Base-by-base conservation (phyloP, 805 yeast species). In the Pichia nakasei region DNA sequence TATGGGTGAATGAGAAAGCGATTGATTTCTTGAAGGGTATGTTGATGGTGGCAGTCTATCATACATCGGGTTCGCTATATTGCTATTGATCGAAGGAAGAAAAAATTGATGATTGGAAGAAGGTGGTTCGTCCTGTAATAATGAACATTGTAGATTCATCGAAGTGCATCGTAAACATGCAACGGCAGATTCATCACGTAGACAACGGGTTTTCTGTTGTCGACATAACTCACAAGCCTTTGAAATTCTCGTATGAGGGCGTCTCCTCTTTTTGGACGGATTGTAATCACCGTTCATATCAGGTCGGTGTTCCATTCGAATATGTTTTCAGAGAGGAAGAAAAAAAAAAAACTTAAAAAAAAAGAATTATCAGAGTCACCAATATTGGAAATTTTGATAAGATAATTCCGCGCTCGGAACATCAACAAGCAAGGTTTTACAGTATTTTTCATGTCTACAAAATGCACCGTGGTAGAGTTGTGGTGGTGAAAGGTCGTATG, bases 151-250 rank as follows among this genome's bases (percentile, higher is more conserved):
- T 19, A 47, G 18, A 18, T 47, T 42, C 9, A 49, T 22, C 15
- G 52, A 47, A 6, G 41, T 17, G 22, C 52, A 49, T 24, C 52
- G 18, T 12, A 49, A 31, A 35, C 52, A 49, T 11, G 42, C 22
- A 11, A 38, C n/a, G 9, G 48, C 31, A n/a, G 9, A 11, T 11
- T 6, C 12, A 24, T 24, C 12, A 11, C 46, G 21, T 18, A 49
- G 31, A 35, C 52, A 49, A 34, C 52, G 37, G 3, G 50, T 47
- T 42, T 49, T 49, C 22, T 44, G 46, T 29, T 39, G 45, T 26
- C 52, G 41, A 35, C 52, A 49, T 19, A 24, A 22, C 3, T 32
- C 33, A 21, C 52, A 49, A 2, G 52, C 52, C 19, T 44, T 47
- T 15, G 48, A 37, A 9, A 35, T 44, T 9, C 52, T 22, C 2